A percentile compares a stretch with the other conserved stretches of the same genome.
Conservation (phyloP, 768 basidiomycete species). For the Neoboletus subvelutipes region DNA sequence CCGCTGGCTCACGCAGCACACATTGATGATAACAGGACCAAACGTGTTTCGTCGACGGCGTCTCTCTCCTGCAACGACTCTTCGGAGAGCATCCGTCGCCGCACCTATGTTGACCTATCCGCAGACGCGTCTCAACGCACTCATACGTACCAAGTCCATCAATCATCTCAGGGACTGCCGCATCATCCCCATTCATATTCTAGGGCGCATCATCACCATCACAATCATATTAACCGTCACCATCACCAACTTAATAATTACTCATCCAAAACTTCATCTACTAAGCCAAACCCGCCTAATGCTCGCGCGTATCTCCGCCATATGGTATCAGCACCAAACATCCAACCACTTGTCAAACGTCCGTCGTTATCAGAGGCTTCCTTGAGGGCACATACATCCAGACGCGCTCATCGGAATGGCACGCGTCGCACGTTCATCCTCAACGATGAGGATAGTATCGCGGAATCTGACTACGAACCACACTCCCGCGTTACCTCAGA, state of each 20-base stretch:
- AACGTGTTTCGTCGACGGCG: constrained; percentile 12
- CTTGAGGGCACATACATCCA: constrained; percentile 32
- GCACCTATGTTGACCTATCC: constrained; percentile 10
- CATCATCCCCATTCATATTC: constrained; percentile 24
- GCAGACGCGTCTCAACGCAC: constrained; percentile 9
- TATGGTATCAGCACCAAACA: constrained; percentile 62
- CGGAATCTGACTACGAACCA: constrained; percentile 20
- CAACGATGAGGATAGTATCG: constrained; percentile 33
- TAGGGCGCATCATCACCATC: constrained; percentile 20
- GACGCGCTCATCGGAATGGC: constrained; percentile 25
- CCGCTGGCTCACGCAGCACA: constrained; percentile 19
- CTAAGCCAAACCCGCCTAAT: constrained; percentile 38
- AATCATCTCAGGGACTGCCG: constrained; percentile 24
- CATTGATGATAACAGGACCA: constrained; percentile 8
- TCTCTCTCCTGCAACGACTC: constrained; percentile 23
- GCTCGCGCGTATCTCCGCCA: constrained; percentile 72
- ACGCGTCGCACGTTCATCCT: constrained; percentile 33
- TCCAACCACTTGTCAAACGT: constrained; percentile 36
- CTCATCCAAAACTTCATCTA: constrained; percentile 23
- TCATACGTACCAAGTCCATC: constrained; percentile 18
- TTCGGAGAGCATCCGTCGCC: constrained; percentile 21
- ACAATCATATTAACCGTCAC: constrained; percentile 22
- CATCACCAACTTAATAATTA: constrained; percentile 25
- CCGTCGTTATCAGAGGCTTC: constrained; percentile 33
- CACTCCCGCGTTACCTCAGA: constrained; percentile 33